phyloP scores from a whole-genome alignment of 2,329 filamentous ascomycete genomes.

The Colletotrichum ledebouriae region DNA sequence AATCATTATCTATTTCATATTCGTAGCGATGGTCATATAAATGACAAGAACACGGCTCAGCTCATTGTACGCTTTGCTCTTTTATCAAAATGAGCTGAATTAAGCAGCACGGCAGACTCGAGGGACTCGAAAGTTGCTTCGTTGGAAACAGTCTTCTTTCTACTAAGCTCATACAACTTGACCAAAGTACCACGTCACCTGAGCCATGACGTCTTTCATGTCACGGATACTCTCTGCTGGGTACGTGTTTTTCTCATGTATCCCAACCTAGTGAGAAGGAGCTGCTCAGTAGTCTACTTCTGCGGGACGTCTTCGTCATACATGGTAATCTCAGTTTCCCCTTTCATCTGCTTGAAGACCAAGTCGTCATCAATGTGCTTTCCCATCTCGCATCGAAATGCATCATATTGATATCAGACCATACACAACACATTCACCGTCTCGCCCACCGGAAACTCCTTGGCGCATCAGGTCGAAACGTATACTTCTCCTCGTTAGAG shows the following conservation, averaged over 20 bases:
- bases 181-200: constrained; percentile 9
- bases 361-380: constrained; percentile 5
- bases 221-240: background rate
- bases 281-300: background rate
- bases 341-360: constrained; percentile 19
- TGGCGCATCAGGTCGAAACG: constrained; percentile 15
- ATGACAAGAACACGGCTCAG: too few relatives aligned
- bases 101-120: too few relatives aligned
- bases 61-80: too few relatives aligned
- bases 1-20: too few relatives aligned
- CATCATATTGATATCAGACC: constrained; percentile 21
- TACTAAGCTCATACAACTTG: background rate
- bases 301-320: background rate
- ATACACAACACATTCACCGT: constrained; percentile 13
- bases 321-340: constrained; percentile 7
- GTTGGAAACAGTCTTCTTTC: background rate
- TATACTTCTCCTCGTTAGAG: constrained; percentile 16
- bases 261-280: constrained; percentile 10
- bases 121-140: too few relatives aligned
- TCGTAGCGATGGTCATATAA: too few relatives aligned
- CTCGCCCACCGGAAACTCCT: constrained; percentile 12
- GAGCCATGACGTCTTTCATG: background rate
- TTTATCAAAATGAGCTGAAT: too few relatives aligned
- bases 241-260: constrained; percentile 22
- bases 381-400: background rate